Evolutionary conservation across 1,284 basidiomycete species (phyloP), one percentile per base, ranked within the genome.

Genomic region (Rhodotorula glutinis): DNA sequence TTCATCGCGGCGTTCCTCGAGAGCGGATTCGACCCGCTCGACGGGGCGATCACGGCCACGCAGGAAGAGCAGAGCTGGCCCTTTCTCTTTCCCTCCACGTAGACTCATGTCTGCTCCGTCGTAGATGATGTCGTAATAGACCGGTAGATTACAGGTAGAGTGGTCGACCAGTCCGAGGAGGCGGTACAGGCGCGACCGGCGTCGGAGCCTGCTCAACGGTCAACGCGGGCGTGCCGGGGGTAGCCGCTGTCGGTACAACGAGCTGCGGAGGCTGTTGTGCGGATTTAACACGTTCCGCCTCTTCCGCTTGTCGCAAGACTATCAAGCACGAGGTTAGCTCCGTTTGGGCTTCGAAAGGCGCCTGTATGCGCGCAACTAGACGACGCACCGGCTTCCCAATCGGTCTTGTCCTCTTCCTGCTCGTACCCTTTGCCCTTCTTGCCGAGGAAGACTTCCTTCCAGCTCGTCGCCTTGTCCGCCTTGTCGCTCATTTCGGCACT

Each of bases 361-460:
- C n/a, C n/a, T n/a, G n/a, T n/a, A n/a, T 16, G 33, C 1, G 43
- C 21, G 17, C 27, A 4, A 29, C 3, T 11, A n/a, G 11, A 16
- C 19, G 4, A 33, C 57, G 38, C 25, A 75, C 75, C 65, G 17
- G 69, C 55, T 46, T 75, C 73, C 66, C 72, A 69, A 41, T 75
- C 73, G 13, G 66, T 67, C 57, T 71, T 49, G 57, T 75, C 74
- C 33, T 69, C 41, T 11, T 61, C 63, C 14, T 53, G 58, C 55
- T 73, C 62, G 47, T 59, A 70, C 19, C 57, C 62, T 41, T 68
- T 67, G 17, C 67, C 72, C 57, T 70, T 69, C 49, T 72, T 71
- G 21, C 74, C 74, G 46, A 75, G 72, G 27, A 75, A 53, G 25
- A 73, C 72, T 53, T 75, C 75, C 7, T 51, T 63, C 75, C 75